These are phyloP conservation scores for Exidia glandulosa DNA, from an alignment of 768 basidiomycete genomes.

Conservation along the genomic window DNA sequence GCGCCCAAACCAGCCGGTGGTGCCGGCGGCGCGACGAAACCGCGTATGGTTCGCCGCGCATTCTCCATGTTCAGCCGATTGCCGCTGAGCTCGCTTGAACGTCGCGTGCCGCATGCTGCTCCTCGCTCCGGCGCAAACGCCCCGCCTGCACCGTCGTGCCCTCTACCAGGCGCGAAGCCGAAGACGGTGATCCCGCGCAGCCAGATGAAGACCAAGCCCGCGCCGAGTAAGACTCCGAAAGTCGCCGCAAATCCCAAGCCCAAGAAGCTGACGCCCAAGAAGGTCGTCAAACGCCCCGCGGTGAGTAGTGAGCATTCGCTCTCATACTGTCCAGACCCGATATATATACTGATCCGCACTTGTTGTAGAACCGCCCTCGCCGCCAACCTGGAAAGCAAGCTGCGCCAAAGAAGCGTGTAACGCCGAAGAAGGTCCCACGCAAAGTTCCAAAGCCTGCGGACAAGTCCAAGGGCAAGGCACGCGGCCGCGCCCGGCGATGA, in stretches of 20 bases:
- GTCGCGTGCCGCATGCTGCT: neutral
- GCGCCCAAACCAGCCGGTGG: neutral
- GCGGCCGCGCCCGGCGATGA: too few species aligned
- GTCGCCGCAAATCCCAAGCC: neutral
- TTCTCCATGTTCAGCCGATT: neutral
- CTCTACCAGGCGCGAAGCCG: neutral
- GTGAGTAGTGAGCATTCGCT: neutral
- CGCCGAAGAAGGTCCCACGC: neutral
- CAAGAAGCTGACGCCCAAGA: neutral
- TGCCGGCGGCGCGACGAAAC: neutral
- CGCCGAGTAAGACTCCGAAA: neutral
- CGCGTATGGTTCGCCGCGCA: neutral
- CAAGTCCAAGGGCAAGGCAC: neutral
- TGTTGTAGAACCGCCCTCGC: neutral
- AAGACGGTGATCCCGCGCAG: neutral
- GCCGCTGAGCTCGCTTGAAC: neutral
- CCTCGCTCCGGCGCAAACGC: neutral
- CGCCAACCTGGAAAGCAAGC: neutral
- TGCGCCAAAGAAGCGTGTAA: neutral
- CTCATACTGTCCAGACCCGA: neutral
- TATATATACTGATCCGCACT: too few species aligned
- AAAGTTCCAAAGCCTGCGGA: neutral
- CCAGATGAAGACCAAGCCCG: neutral
- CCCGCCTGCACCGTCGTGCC: neutral
- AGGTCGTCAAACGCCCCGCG: neutral